These are phyloP conservation scores for Meredithiella fracta DNA, from an alignment of 2,329 filamentous ascomycete genomes.

Conservation along the genomic window DNA sequence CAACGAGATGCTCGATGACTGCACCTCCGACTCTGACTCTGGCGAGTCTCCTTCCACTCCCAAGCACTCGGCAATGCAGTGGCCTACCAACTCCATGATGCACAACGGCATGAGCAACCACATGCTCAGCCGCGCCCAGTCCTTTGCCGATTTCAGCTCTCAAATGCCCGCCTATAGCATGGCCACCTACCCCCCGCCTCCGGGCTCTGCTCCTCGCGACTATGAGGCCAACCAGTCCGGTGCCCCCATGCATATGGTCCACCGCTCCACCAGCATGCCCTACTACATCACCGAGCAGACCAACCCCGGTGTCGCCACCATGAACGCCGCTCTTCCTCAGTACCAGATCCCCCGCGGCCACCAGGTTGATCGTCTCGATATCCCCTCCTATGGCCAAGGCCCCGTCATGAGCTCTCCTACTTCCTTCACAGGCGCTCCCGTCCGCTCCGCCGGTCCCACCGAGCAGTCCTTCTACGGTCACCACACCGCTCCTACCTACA, in stretches of 20 bases:
- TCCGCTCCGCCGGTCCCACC: slow-evolving; percentile 32
- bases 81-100: slow-evolving; percentile 30
- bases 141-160: slow-evolving; percentile 39
- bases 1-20: slow-evolving; percentile 37
- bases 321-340: slow-evolving; percentile 36
- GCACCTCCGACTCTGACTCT: slow-evolving; percentile 38
- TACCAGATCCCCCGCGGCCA: slow-evolving; percentile 37
- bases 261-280: slow-evolving; percentile 31
- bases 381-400: slow-evolving; percentile 29
- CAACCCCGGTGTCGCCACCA: slow-evolving; percentile 45
- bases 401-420: slow-evolving; percentile 39
- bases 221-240: slow-evolving; percentile 26
- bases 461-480: slow-evolving; percentile 43
- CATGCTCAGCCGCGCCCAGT: slow-evolving; percentile 33
- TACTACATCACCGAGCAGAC: slow-evolving; percentile 46
- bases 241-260: slow-evolving; percentile 28
- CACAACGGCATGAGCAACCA: slow-evolving; percentile 24
- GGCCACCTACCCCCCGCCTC: slow-evolving; percentile 10
- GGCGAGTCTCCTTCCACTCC: slow-evolving; percentile 45
- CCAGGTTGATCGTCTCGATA: slow-evolving; percentile 30
- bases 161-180: slow-evolving; percentile 29
- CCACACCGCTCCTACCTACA: slow-evolving; percentile 31
- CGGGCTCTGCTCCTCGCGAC: slow-evolving; percentile 24
- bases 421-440: slow-evolving; percentile 39
- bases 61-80: slow-evolving; percentile 34